These are phyloP conservation scores for Sordaria brevicollis DNA, from an alignment of 495 filamentous ascomycete genomes.

Conservation along the genomic window DNA sequence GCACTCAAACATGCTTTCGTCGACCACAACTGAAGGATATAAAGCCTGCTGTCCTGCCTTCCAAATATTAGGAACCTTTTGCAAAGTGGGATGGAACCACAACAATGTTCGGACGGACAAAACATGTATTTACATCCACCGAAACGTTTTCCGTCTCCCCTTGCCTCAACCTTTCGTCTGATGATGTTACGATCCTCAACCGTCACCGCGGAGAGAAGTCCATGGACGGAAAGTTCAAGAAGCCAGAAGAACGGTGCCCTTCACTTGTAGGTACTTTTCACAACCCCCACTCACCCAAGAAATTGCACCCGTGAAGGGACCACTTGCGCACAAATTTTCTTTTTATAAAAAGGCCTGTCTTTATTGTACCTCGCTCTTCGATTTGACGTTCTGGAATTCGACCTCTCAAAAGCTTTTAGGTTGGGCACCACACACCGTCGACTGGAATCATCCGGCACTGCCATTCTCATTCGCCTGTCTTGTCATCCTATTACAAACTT, in stretches of 20 bases:
- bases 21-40: neutral
- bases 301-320: neutral
- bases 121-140: neutral
- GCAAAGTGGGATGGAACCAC: neutral
- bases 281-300: fast-evolving
- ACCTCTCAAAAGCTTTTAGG: too few relatives aligned
- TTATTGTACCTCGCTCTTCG: neutral
- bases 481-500: too few relatives aligned
- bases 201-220: neutral
- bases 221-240: neutral
- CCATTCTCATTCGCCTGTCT: too few relatives aligned
- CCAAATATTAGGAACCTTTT: neutral
- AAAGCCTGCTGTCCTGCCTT: neutral
- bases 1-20: neutral
- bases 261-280: neutral
- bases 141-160: fast-evolving
- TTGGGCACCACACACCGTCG: too few relatives aligned
- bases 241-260: neutral
- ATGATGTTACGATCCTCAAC: neutral
- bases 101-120: neutral
- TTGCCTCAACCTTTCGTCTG: neutral
- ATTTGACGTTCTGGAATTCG: neutral
- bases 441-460: too few relatives aligned
- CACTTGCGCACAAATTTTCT: neutral
- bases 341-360: neutral